phyloP scores from a whole-genome alignment of 1,139 yeast genomes.

The Pneumocystis murina region DNA sequence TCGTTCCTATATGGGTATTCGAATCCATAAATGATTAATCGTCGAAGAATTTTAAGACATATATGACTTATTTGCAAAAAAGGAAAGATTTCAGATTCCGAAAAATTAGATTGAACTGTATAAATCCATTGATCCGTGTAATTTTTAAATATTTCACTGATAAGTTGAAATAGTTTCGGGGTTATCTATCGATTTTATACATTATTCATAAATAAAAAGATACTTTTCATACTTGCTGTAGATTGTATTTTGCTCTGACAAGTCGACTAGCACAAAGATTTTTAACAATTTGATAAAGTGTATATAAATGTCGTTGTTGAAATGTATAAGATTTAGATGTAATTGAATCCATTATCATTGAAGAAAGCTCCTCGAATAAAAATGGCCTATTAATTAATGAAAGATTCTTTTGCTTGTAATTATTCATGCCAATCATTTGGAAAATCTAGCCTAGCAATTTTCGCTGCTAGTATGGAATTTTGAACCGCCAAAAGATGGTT shows the following conservation, averaged over 20 bases:
- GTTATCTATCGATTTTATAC: constrained; percentile 18
- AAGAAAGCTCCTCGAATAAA: constrained; percentile 26
- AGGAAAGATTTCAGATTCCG: background rate
- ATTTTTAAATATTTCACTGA: constrained; percentile 43
- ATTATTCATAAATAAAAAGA: background rate
- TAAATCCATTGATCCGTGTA: constrained; percentile 51
- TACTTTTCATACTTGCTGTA: constrained; percentile 41
- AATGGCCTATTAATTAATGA: constrained; percentile 10
- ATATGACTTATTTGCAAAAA: constrained; percentile 19
- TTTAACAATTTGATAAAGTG: constrained; percentile 65
- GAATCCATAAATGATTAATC: constrained; percentile 64
- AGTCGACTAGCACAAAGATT: constrained; percentile 58
- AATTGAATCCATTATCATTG: constrained; percentile 32
- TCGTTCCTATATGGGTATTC: constrained; percentile 50
- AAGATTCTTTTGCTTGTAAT: background rate
- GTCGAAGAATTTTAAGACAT: constrained; percentile 56
- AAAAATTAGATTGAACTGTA: constrained; percentile 8
- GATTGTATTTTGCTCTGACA: constrained; percentile 65
- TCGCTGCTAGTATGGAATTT: constrained; percentile 67
- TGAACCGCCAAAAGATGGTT: constrained; percentile 57
- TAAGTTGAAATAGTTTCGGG: constrained; percentile 42
- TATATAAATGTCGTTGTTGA: constrained; percentile 46
- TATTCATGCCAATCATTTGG: constrained; percentile 57
- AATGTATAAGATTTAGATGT: constrained; percentile 34
- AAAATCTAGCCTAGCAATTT: constrained; percentile 68